phyloP scores from a whole-genome alignment of 164 flowering plant species.

The Brasenia schreberi region DNA sequence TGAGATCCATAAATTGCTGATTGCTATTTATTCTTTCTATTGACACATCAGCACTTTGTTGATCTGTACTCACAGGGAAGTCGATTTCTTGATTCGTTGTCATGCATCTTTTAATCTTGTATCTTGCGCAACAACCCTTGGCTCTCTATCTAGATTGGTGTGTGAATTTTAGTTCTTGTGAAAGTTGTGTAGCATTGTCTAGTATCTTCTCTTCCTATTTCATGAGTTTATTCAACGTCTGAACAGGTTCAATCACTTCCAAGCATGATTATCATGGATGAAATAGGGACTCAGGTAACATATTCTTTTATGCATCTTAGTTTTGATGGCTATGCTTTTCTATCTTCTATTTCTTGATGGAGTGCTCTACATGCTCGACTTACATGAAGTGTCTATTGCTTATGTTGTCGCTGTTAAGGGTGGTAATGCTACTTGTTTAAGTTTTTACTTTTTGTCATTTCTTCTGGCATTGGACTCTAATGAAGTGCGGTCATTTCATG shows the following conservation, averaged over 20 bases:
- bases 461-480: no score
- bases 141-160: conserved; percentile 93
- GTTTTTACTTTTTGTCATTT: no score
- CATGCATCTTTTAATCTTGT: conserved; percentile 81
- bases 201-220: conserved; percentile 1
- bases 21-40: no score
- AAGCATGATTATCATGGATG: conserved; percentile 93
- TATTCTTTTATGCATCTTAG: background rate
- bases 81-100: conserved; percentile 74
- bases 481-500: no score
- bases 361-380: no score
- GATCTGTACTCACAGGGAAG: conserved; percentile 44
- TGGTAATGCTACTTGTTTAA: no score
- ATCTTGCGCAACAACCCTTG: conserved; percentile 81
- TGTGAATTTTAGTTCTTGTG: background rate
- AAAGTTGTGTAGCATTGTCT: background rate
- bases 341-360: no score
- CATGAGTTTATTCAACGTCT: background rate
- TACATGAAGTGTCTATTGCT: no score
- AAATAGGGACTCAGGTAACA: conserved; percentile 89
- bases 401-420: no score
- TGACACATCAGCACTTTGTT: background rate
- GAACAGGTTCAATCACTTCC: conserved; percentile 92
- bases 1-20: no score
- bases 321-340: background rate